Percentiles rank a stretch among this genome's conserved stretches.
phyloP scores from a whole-genome alignment of 2,329 filamentous ascomycete species.

The Arthrinium puccinioides region DNA sequence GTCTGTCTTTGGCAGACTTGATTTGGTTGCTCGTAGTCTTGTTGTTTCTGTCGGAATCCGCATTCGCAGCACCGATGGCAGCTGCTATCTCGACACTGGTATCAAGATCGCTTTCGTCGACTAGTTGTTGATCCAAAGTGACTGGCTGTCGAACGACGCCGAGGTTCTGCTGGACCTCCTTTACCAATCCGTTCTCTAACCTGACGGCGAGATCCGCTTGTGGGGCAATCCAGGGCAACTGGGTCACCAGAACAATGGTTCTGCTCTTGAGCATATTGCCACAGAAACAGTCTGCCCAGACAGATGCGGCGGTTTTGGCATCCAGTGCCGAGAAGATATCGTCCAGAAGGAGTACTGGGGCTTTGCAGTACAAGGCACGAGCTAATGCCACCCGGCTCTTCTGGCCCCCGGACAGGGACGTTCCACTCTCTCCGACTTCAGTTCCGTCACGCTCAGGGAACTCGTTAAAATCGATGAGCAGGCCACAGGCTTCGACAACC shows the following conservation, averaged over 20 bases:
- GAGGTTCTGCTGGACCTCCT: slow-evolving; percentile 34
- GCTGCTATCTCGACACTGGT: slow-evolving; percentile 18
- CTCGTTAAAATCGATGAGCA: slow-evolving; percentile 42
- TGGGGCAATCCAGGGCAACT: slow-evolving; percentile 44
- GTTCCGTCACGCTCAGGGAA: slow-evolving; percentile 44
- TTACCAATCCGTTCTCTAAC: slow-evolving; percentile 38
- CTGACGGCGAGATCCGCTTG: slow-evolving; percentile 40
- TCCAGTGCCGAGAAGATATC: slow-evolving; percentile 55
- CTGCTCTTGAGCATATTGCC: slow-evolving; percentile 44
- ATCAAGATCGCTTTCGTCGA: slow-evolving; percentile 26
- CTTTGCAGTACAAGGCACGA: slow-evolving; percentile 49
- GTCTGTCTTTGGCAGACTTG: slow-evolving; percentile 28
- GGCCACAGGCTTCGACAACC: slow-evolving; percentile 48
- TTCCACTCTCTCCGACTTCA: slow-evolving; percentile 45
- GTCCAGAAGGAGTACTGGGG: slow-evolving; percentile 47
- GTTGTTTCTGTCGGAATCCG: slow-evolving; percentile 12
- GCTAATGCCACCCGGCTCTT: slow-evolving; percentile 50
- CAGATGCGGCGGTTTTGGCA: slow-evolving; percentile 46
- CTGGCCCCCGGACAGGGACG: slow-evolving; percentile 49
- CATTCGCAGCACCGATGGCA: slow-evolving; percentile 9
- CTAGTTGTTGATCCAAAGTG: slow-evolving; percentile 29
- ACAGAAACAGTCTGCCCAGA: slow-evolving; percentile 53
- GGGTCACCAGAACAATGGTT: slow-evolving; percentile 50
- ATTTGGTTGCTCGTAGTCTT: slow-evolving; percentile 12
- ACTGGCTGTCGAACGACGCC: slow-evolving; percentile 37